Evolutionary conservation across 169 alveolate species (phyloP), one percentile per base, ranked within the genome.

Genomic region (Plasmodium fragile): DNA sequence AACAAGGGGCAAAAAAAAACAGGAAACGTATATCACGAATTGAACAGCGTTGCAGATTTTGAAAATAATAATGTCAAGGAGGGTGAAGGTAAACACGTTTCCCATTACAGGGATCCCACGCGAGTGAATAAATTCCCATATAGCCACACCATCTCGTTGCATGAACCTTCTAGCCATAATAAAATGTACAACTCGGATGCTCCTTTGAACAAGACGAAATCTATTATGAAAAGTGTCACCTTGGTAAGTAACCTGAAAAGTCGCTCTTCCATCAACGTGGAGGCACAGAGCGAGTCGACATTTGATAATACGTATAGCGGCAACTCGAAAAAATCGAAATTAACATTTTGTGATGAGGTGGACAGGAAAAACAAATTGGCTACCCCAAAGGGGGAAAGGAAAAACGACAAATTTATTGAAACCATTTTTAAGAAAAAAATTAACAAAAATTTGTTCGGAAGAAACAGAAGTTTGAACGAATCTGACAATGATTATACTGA

Each of bases 321-420:
- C 4, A 25, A 32, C 11, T 25, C 34, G 22, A 34, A 82, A 8
- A 53, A 55, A 28, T 4, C n/a, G 13, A 25, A 8, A 39, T 81
- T 39, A 8, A 39, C 36, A 25, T 8, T 82, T 3, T 41, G 39
- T 18, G 82, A 43, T 70, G 53, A 36, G 13, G 13, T n/a, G 2
- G 41, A n/a, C 36, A 10, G 25, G 36, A 39, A 82, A 39, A 18
- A 82, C 3, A 69, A 82, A 4, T n/a, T 32, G 25, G 30, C 34
- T 32, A 41, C n/a, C 30, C 8, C 39, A 7, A 36, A 32, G 43
- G 70, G 32, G 73, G 18, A 43, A 3, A 70, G 70, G 28, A 83
- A 70, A 22, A 83, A 70, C 25, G 92, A 83, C 73, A 83, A 70
- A 28, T 83, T 83, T n/a, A 83, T 83, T 65, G 82, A 83, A 18